phyloP scores from a whole-genome alignment of 2,329 filamentous ascomycete genomes.

The Geosmithia putterillii region DNA sequence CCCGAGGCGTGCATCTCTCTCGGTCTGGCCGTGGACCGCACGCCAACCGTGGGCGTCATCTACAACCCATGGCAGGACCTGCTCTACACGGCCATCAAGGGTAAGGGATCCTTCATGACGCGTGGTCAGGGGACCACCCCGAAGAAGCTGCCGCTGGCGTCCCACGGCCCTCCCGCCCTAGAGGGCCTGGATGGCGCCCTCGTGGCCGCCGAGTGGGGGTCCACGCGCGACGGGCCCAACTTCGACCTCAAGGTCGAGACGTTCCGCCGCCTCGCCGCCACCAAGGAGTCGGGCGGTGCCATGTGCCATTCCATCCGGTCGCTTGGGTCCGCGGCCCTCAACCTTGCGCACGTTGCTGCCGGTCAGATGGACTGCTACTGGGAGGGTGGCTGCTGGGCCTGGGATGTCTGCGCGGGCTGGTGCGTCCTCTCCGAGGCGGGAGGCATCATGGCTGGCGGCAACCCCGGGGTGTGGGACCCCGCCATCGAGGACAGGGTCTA shows the following conservation, averaged over 20 bases:
- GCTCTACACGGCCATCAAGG: slow-evolving; percentile 57
- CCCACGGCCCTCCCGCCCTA: slow-evolving; percentile 42
- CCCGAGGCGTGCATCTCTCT: slow-evolving; percentile 67
- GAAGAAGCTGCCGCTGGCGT: slow-evolving; percentile 24
- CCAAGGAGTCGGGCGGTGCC: slow-evolving; percentile 49
- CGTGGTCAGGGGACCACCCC: slow-evolving; percentile 26
- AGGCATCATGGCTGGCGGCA: slow-evolving; percentile 59
- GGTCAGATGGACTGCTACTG: slow-evolving; percentile 65
- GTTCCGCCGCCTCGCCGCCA: slow-evolving; percentile 47
- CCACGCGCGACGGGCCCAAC: slow-evolving; percentile 54
- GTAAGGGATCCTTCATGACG: slow-evolving; percentile 51
- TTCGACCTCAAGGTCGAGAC: slow-evolving; percentile 57
- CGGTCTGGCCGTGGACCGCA: slow-evolving; percentile 51
- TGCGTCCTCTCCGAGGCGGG: slow-evolving; percentile 64
- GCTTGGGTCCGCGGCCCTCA: slow-evolving; percentile 62
- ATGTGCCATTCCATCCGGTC: slow-evolving; percentile 69
- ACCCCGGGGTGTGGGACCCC: slow-evolving; percentile 60
- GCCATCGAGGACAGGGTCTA: slow-evolving; percentile 48
- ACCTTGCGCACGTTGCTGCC: slow-evolving; percentile 59
- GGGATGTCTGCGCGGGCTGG: slow-evolving; percentile 79
- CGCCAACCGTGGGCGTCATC: slow-evolving; percentile 58
- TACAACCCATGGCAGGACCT: slow-evolving; percentile 67
- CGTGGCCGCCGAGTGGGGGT: slow-evolving; percentile 64
- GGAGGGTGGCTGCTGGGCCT: slow-evolving; percentile 77
- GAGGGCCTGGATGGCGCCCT: slow-evolving; percentile 48